These are phyloP conservation scores for Magnusiomyces ingens DNA, from an alignment of 1,139 yeast species.

Conservation along the genomic window DNA sequence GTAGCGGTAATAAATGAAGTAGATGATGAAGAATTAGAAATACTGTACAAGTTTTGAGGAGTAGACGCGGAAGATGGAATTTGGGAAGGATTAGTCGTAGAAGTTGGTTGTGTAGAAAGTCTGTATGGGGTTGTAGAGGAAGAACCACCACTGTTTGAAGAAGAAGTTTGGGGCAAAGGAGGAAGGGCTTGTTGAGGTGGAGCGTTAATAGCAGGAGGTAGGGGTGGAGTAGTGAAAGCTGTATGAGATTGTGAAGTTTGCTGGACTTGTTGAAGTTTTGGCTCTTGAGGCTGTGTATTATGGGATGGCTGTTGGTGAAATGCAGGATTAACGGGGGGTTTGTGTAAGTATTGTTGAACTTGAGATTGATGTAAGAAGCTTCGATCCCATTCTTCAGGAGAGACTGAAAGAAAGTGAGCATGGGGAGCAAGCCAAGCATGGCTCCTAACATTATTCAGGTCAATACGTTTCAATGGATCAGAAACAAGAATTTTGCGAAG, in stretches of 20 bases:
- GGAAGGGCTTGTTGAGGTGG: constrained; percentile 3
- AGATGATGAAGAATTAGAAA: not conserved
- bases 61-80: constrained; percentile 3
- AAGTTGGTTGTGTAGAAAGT: too few relatives aligned
- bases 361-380: constrained; percentile 19
- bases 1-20: not conserved
- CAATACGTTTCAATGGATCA: constrained; percentile 74
- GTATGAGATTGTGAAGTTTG: constrained; percentile 4
- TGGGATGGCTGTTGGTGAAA: not conserved
- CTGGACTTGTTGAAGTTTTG: not conserved
- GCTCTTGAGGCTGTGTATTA: not conserved
- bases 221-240: constrained; percentile 14
- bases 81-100: constrained; percentile 3
- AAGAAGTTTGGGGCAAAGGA: not conserved
- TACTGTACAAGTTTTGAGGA: not conserved
- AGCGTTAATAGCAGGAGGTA: constrained; percentile 5
- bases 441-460: constrained; percentile 58
- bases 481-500: constrained; percentile 78
- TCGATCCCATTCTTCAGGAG: constrained; percentile 85
- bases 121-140: constrained; percentile 4
- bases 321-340: not conserved
- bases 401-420: constrained; percentile 69
- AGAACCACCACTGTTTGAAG: not conserved
- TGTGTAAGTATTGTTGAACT: not conserved
- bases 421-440: constrained; percentile 88